Conservation (phyloP, 2,329 filamentous ascomycete genomes). For the Paecilomyces sp. region DNA sequence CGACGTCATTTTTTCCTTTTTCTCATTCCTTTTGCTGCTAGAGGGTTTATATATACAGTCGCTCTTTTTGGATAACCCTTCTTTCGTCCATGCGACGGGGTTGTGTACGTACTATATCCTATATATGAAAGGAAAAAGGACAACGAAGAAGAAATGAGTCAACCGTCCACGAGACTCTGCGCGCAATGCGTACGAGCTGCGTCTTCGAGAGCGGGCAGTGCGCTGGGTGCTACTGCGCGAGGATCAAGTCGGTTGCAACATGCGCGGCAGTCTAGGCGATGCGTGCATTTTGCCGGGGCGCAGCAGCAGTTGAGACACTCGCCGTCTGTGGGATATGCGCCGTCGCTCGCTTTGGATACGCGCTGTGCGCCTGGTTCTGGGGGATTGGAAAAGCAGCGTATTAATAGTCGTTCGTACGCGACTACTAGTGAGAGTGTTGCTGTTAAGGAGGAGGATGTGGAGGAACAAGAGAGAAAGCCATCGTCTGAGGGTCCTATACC, state of each 20-base stretch:
- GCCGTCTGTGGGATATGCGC: neutral
- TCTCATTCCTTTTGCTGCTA: neutral
- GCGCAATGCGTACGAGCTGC: constrained; percentile 20
- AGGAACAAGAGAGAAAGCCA: constrained; percentile 1
- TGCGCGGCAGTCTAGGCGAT: constrained; percentile 10
- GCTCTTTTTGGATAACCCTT: too few species aligned
- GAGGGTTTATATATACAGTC: neutral
- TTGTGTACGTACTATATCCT: neutral
- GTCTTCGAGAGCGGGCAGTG: constrained; percentile 12
- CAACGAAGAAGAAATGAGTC: constrained; percentile 14
- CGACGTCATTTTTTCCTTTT: neutral
- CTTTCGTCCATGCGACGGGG: neutral
- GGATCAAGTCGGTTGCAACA: constrained; percentile 13
- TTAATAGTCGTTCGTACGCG: constrained; percentile 9
- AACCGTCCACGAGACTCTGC: constrained; percentile 22
- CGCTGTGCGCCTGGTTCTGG: neutral
- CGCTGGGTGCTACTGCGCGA: constrained; percentile 12
- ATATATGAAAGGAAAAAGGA: neutral
- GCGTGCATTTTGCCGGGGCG: constrained; percentile 7
- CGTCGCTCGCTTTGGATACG: neutral
- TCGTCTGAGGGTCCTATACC: constrained; percentile 60
- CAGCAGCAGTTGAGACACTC: neutral
- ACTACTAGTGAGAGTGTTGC: constrained; percentile 4
- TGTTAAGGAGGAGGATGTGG: neutral
- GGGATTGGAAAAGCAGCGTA: constrained; percentile 1